phyloP scores from a whole-genome alignment of 2,329 filamentous ascomycete genomes.

The Aspergillus chevalieri region DNA sequence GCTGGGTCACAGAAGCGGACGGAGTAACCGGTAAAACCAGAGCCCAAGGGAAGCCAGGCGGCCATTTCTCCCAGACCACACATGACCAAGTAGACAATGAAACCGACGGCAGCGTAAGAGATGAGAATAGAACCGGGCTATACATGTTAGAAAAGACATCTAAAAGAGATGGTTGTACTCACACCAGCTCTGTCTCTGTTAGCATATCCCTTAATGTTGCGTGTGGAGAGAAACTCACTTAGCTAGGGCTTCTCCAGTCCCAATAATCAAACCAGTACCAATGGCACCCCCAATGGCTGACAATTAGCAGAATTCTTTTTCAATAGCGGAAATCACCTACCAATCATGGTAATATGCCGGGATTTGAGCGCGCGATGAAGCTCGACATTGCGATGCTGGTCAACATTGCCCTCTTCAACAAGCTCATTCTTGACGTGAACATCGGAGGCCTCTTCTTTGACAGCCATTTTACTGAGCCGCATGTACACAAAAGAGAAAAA shows the following conservation, averaged over 20 bases:
- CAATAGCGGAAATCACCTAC: slow-evolving; percentile 9
- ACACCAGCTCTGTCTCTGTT: slow-evolving; percentile 29
- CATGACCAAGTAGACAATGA: slow-evolving; percentile 74
- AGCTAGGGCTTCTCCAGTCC: slow-evolving; percentile 33
- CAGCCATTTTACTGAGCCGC: not conserved
- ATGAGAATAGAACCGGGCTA: slow-evolving; percentile 39
- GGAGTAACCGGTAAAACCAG: slow-evolving; percentile 77
- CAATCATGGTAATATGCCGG: slow-evolving; percentile 39
- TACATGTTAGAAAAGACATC: slow-evolving; percentile 1
- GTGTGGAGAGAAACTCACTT: slow-evolving; percentile 20
- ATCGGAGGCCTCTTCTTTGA: slow-evolving; percentile 16
- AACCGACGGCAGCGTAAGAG: slow-evolving; percentile 39
- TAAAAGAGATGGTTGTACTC: slow-evolving; percentile 12
- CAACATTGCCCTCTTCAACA: slow-evolving; percentile 4
- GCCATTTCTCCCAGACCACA: slow-evolving; percentile 78
- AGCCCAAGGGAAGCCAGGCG: slow-evolving; percentile 69
- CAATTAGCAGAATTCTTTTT: slow-evolving; percentile 1
- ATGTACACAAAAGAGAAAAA: not conserved
- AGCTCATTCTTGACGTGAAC: slow-evolving; percentile 13
- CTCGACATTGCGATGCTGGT: slow-evolving; percentile 20
- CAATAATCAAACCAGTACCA: slow-evolving; percentile 38
- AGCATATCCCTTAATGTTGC: slow-evolving; percentile 4
- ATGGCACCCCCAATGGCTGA: slow-evolving; percentile 39
- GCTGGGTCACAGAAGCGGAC: slow-evolving; percentile 73
- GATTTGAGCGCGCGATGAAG: slow-evolving; percentile 40